Evolutionary conservation across 345 rosid species (phyloP).

Genomic region (Citrus trifoliata): DNA sequence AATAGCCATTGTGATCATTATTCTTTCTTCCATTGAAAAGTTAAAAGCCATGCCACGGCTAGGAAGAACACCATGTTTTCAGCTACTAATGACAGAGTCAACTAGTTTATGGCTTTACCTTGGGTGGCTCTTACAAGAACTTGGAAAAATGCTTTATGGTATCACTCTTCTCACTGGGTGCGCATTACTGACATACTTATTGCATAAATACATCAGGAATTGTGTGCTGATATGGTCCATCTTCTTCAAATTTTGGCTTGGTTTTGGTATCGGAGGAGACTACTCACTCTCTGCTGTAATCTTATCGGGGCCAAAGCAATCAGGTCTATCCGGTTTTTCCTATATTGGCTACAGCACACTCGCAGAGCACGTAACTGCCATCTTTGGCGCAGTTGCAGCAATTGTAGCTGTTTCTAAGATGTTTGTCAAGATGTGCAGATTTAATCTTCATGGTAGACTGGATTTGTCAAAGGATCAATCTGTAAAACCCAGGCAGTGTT

Average conservation of each 20-base stretch:
- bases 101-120: no score
- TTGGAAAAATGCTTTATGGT: no score
- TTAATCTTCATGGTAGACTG: not conserved
- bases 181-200: not conserved
- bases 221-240: not conserved
- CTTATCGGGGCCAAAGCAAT: not conserved
- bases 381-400: not conserved
- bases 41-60: no score
- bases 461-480: not conserved
- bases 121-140: no score
- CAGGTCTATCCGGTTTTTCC: not conserved
- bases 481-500: not conserved
- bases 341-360: not conserved
- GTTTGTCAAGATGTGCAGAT: not conserved
- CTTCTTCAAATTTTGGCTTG: not conserved
- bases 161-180: not conserved
- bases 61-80: no score
- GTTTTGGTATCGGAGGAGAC: not conserved
- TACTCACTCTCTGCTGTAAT: not conserved
- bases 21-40: no score
- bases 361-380: not conserved
- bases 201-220: not conserved
- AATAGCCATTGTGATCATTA: no score
- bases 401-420: not conserved
- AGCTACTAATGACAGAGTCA: no score